Evolutionary conservation across 495 filamentous ascomycete genomes (phyloP), one percentile per base, ranked within the genome.

Genomic region (Thermochaetoides thermophila): DNA sequence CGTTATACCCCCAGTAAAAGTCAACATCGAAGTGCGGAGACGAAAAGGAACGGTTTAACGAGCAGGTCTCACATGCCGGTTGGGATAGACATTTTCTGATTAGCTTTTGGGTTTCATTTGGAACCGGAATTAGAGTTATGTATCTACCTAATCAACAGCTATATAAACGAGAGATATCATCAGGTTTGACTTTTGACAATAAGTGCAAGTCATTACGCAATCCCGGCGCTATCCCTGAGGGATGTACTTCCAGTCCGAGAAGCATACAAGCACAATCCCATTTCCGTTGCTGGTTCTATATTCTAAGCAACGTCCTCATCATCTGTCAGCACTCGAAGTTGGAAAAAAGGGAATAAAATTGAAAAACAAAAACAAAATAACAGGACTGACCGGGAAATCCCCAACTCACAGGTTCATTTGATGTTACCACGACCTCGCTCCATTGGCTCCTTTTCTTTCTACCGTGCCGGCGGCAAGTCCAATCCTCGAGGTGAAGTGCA

Each of bases 271-370:
- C 18, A 55, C 55, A 0, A 37, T 60, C 14, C 56, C 57, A 13
- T 53, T 41, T 7, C 57, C 50, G 0, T 65, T 65, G 38, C 70
- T 69, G 23, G 49, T 64, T 57, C 37, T 69, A 72, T 8, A 63
- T 48, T 1, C 68, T 65, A 1, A 68, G 38, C 15, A 71, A 40
- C 22, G 45, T 47, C 4, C 58, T 54, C 56, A 20, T 31, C 32
- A 3, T 3, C 24, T 13, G 16, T 7, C 7, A 8, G 14, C 9
- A 7, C 12, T 9, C 23, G 7, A 5, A 24, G 8, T 7, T 21
- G 1, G 2, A 15, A 22, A 18, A 14, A 5, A 13, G 3, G 2
- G 14, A 21, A 8, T 15, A 13, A 8, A 18, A 38, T n/a, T 12
- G 16, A 36, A 2, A 16, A 12, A 37, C 19, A 24, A 3, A 27